These are phyloP conservation scores for Bimuria novae-zelandiae DNA, from an alignment of 2,329 filamentous ascomycete genomes.

Conservation along the genomic window DNA sequence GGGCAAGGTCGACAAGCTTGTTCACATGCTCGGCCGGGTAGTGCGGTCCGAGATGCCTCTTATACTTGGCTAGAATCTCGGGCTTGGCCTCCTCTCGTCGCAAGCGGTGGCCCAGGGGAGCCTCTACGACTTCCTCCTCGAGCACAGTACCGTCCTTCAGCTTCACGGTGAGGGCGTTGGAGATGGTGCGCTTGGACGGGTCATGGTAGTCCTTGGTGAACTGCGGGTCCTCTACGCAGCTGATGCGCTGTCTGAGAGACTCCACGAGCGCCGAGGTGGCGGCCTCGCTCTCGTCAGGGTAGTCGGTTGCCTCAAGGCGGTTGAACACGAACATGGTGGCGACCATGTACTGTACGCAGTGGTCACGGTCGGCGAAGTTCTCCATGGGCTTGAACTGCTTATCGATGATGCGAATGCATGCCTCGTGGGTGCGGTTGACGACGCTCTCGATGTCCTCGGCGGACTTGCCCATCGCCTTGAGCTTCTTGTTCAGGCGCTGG, in stretches of 20 bases:
- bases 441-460: constrained; percentile 89
- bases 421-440: constrained; percentile 95
- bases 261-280: constrained; percentile 89
- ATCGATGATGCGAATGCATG: constrained; percentile 98
- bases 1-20: constrained; percentile 79
- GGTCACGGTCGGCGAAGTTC: constrained; percentile 99
- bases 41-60: constrained; percentile 86
- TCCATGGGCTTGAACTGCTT: constrained; percentile 99
- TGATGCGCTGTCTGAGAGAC: constrained; percentile 88
- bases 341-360: constrained; percentile 99
- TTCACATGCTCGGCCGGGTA: constrained; percentile 77
- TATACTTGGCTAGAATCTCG: constrained; percentile 93
- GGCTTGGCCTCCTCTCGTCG: constrained; percentile 97
- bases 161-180: constrained; percentile 93
- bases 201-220: constrained; percentile 97
- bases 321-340: constrained; percentile 94
- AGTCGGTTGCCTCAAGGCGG: constrained; percentile 90
- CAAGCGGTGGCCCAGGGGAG: constrained; percentile 88
- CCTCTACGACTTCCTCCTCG: constrained; percentile 89
- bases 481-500: constrained; percentile 81
- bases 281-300: constrained; percentile 89
- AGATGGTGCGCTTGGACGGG: constrained; percentile 90
- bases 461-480: constrained; percentile 84
- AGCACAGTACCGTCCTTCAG: constrained; percentile 92
- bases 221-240: constrained; percentile 92